These are phyloP conservation scores for Zygosaccharomyces sapae DNA, from an alignment of 1,139 yeast genomes.

Conservation along the genomic window DNA sequence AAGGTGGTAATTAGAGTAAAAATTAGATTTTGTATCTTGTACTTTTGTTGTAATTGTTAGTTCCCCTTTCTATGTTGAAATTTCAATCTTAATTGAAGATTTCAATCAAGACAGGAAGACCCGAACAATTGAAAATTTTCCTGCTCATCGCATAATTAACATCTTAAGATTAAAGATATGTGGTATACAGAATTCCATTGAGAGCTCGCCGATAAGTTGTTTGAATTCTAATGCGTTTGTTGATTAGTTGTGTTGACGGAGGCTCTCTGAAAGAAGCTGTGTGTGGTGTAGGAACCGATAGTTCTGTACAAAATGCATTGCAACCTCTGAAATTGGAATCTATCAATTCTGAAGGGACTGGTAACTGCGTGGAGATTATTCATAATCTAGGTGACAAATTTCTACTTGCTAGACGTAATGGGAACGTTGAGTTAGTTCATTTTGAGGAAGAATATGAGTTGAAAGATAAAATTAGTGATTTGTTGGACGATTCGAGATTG, in stretches of 20 bases:
- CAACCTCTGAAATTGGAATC: constrained; percentile 49
- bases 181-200: not conserved
- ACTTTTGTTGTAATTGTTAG: not conserved
- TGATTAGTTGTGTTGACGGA: constrained; percentile 32
- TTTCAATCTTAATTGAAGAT: not conserved
- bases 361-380: constrained; percentile 23
- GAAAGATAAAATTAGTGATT: constrained; percentile 16
- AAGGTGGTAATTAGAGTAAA: not conserved
- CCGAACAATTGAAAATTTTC: constrained; percentile 11
- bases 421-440: constrained; percentile 28
- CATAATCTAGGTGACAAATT: constrained; percentile 12
- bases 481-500: constrained; percentile 25
- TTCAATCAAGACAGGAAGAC: not conserved
- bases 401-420: constrained; percentile 33
- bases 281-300: constrained; percentile 62
- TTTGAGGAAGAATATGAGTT: constrained; percentile 16
- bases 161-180: not conserved
- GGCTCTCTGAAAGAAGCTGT: constrained; percentile 44
- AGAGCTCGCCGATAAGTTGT: too few relatives aligned
- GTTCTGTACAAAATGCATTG: constrained; percentile 56
- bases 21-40: too few relatives aligned
- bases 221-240: constrained; percentile 25
- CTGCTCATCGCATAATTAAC: constrained; percentile 20
- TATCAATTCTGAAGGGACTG: constrained; percentile 40
- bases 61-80: constrained; percentile 1